These are phyloP conservation scores for Cucurbita pepo DNA, from an alignment of 306 rosid species.

Conservation along the genomic window DNA sequence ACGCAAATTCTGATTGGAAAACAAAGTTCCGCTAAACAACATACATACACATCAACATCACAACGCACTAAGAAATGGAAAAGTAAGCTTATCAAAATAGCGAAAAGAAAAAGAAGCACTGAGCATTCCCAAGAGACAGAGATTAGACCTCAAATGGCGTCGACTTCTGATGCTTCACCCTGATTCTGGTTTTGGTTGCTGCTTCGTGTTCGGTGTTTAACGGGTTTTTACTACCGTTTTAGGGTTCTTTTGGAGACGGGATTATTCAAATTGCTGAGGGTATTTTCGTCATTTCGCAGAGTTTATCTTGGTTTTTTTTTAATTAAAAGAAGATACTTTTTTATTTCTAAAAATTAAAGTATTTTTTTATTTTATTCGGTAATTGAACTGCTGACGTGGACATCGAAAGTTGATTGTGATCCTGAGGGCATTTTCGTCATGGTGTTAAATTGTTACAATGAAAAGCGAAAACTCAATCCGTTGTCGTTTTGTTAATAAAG, in stretches of 20 bases:
- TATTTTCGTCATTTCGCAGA: not conserved
- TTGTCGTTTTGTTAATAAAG: too few species aligned
- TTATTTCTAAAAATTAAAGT: too few species aligned
- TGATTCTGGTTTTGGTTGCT: not conserved
- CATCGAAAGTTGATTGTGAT: too few species aligned
- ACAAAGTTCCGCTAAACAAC: not conserved
- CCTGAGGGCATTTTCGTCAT: too few species aligned
- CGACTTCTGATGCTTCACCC: not conserved
- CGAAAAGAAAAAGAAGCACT: not conserved
- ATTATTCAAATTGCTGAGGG: not conserved
- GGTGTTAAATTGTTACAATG: too few species aligned
- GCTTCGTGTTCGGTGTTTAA: not conserved
- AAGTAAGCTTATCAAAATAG: not conserved
- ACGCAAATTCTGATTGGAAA: not conserved
- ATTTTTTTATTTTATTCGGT: too few species aligned
- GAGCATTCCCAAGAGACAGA: not conserved
- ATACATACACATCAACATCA: not conserved
- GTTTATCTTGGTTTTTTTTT: too few species aligned
- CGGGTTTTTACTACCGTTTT: not conserved
- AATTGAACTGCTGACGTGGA: too few species aligned
- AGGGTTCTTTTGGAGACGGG: not conserved
- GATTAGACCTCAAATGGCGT: not conserved
- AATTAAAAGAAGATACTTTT: too few species aligned
- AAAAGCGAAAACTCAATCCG: too few species aligned
- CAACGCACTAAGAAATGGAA: not conserved